phyloP scores from a whole-genome alignment of 1,139 yeast genomes.

The Magnusiomyces fungicola region DNA sequence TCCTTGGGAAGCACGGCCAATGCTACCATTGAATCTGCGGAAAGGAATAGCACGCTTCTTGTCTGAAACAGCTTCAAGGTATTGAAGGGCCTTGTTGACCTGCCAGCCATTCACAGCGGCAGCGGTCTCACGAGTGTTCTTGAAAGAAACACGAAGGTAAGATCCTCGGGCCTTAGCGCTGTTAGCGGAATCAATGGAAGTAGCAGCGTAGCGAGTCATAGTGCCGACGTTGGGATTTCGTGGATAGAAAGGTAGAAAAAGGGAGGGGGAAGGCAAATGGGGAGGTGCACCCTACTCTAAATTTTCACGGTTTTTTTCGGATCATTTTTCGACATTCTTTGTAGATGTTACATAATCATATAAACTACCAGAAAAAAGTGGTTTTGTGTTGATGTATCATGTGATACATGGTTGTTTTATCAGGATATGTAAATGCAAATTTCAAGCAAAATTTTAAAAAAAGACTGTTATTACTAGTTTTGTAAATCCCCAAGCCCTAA shows the following conservation, averaged over 20 bases:
- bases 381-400: too few species aligned
- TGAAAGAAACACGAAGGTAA: slow-evolving; percentile 98
- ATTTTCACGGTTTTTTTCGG: background rate
- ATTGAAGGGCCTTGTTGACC: slow-evolving; percentile 89
- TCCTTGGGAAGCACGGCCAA: slow-evolving; percentile 99
- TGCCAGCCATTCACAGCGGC: slow-evolving; percentile 98
- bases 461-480: too few species aligned
- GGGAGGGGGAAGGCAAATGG: slow-evolving; percentile 3
- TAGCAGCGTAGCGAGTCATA: slow-evolving; percentile 97
- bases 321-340: too few species aligned
- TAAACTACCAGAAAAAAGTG: too few species aligned
- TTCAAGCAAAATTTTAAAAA: too few species aligned
- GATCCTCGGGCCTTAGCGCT: slow-evolving; percentile 99
- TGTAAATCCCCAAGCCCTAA: too few species aligned
- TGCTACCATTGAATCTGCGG: slow-evolving; percentile 95
- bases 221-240: slow-evolving; percentile 17
- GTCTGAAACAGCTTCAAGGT: slow-evolving; percentile 93
- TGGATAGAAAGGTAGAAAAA: slow-evolving; percentile 7
- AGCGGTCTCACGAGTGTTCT: slow-evolving; percentile 99
- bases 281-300: background rate
- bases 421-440: too few species aligned
- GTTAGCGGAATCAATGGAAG: slow-evolving; percentile 98
- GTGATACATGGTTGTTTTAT: too few species aligned
- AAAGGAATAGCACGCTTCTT: slow-evolving; percentile 99
- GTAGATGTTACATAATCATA: too few species aligned